Base-by-base conservation (phyloP, 768 basidiomycete genomes). In the Termitomyces sp. region DNA sequence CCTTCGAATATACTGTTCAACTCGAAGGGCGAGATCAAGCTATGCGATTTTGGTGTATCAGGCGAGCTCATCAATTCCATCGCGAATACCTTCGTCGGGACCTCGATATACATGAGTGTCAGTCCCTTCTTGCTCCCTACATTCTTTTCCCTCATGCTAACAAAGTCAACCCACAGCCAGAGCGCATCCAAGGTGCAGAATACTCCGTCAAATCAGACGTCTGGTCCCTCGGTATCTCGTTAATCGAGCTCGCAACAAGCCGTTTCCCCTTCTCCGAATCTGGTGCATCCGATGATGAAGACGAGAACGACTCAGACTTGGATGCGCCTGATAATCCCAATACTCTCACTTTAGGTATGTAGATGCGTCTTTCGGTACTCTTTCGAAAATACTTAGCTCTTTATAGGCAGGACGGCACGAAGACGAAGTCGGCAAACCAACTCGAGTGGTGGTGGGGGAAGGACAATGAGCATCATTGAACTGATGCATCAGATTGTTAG, bases 161-260 rank as follows among this genome's bases (percentile, higher is more conserved):
- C 5, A 2, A 10, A 16, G 16, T 38, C 52, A 45, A 56, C 54
- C 38, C 38, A 50, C 72, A 99, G 97, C 97, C 97, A 21, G 97
- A 98, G 68, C 94, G 97, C 56, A 98, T 99, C 73, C 95, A 98
- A 75, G 97, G 97, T 51, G 94, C 94, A 2, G 90, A 92, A 68
- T 98, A 99, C 71, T 94, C 94, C 31, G 95, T 99, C 74, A 98
- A 98, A 73, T 98, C 95, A 4, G 97, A 99, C 66, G 95, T 98
- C 5, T 99, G 97, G 97, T 98, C 96, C 0, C 83, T 98, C 47
- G 97, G 97, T 32, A 95, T 99, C 68, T 91, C 94, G 5, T 80
- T 98, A 40, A 94, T 98, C 69, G 97, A 99, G 74, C 85, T 99
- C 42, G 97, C 95, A 0, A 83, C 95, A 27, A 95, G 95, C 12